Evolutionary conservation across 108 stramenopile species (phyloP).

Genomic region (Phaeodactylum tricornutum): DNA sequence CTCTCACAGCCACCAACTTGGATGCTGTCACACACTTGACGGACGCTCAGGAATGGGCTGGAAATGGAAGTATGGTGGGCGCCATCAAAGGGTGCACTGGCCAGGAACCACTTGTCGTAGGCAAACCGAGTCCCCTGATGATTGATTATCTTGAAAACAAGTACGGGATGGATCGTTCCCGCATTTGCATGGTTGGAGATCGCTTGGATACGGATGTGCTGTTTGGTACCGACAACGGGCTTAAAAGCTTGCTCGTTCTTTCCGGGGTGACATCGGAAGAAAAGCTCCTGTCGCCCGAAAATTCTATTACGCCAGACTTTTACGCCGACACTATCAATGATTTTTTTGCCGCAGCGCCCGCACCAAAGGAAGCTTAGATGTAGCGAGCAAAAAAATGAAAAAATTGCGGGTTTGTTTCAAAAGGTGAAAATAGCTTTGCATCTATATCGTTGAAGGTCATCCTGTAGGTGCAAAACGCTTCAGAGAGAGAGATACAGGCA

Average conservation of each 20-base stretch:
- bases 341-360: conserved; percentile 61
- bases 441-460: no score
- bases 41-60: conserved; percentile 98
- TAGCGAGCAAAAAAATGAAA: no score
- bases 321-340: conserved; percentile 93
- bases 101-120: conserved; percentile 91
- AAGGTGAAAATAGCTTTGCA: no score
- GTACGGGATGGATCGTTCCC: conserved; percentile 56
- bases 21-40: conserved; percentile 98
- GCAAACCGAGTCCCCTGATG: conserved; percentile 96
- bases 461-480: no score
- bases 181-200: conserved; percentile 98
- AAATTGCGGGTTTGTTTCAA: no score
- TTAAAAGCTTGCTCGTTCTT: conserved; percentile 88
- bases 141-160: conserved; percentile 93
- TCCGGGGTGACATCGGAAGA: conserved; percentile 93
- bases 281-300: conserved; percentile 83
- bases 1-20: conserved; percentile 95
- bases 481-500: no score
- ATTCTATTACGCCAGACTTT: conserved; percentile 90
- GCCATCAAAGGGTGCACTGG: conserved; percentile 96
- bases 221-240: conserved; percentile 94
- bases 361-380: no score
- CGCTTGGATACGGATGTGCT: conserved; percentile 97
- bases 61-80: conserved; percentile 93